Conservation (phyloP, 192 early-diverging fungal genomes). For the Oehlia diaphana region DNA sequence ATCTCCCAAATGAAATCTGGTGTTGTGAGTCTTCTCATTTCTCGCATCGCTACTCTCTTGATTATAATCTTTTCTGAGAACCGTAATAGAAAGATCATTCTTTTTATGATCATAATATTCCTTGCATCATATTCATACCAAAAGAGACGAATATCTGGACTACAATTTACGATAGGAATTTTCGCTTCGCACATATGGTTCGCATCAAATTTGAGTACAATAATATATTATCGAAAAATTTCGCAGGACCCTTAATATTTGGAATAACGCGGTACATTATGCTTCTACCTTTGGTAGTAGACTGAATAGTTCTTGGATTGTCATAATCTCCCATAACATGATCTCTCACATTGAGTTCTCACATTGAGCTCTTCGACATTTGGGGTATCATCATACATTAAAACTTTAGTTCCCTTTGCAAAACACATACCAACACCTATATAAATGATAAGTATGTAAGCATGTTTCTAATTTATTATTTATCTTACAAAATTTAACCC, state of each 20-base stretch:
- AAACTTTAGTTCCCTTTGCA: background rate
- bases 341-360: conserved; percentile 36
- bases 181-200: background rate
- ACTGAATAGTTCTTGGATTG: conserved; percentile 36
- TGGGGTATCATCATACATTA: background rate
- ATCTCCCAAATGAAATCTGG: conserved; percentile 1
- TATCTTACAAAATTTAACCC: conserved; percentile 42
- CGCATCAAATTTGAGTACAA: conserved; percentile 27
- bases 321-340: conserved; percentile 55
- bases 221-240: conserved; percentile 36
- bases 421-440: conserved; percentile 16
- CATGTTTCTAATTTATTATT: no score
- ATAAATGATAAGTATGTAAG: no score
- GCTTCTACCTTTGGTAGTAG: conserved; percentile 28
- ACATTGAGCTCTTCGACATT: conserved; percentile 40
- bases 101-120: background rate
- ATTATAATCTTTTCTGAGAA: background rate
- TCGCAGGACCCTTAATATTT: conserved; percentile 24
- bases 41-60: background rate
- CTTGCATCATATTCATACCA: background rate
- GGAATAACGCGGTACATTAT: conserved; percentile 44
- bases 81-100: background rate
- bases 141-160: background rate
- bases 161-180: background rate
- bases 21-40: background rate